Conservation (phyloP, 768 basidiomycete species). For the Amanita phalloides region DNA sequence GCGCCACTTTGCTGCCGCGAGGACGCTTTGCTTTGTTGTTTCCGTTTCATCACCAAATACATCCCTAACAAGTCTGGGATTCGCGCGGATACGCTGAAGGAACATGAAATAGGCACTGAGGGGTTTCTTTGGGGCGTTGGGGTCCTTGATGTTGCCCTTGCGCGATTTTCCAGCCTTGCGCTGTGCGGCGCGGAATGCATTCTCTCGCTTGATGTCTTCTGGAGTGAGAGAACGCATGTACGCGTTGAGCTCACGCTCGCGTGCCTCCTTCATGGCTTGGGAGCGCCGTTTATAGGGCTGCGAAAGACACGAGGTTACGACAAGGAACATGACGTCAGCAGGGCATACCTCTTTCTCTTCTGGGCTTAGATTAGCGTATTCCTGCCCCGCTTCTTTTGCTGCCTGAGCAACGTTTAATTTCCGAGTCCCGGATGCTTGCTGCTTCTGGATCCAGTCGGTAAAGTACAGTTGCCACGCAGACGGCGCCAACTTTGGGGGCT, state of each 20-base stretch:
- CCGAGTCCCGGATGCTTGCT: constrained; percentile 66
- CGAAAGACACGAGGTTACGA: constrained; percentile 12
- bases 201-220: constrained; percentile 92
- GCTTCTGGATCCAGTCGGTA: constrained; percentile 87
- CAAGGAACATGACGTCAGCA: constrained; percentile 22
- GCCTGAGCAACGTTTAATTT: constrained; percentile 94
- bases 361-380: constrained; percentile 67
- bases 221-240: constrained; percentile 88
- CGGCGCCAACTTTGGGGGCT: constrained; percentile 84
- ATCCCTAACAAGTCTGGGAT: constrained; percentile 59
- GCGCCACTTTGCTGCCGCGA: constrained; percentile 90
- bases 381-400: constrained; percentile 88
- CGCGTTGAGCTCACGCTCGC: constrained; percentile 70
- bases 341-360: constrained; percentile 75
- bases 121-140: constrained; percentile 94
- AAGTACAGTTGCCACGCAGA: constrained; percentile 97
- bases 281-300: constrained; percentile 84
- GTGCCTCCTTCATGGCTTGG: constrained; percentile 72
- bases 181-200: constrained; percentile 82
- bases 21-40: constrained; percentile 89
- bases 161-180: constrained; percentile 88
- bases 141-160: constrained; percentile 93
- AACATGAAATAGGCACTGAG: constrained; percentile 94
- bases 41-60: constrained; percentile 88
- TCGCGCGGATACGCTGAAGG: constrained; percentile 79